Conservation (phyloP, 1,284 basidiomycete species). For the Ganoderma boninense region DNA sequence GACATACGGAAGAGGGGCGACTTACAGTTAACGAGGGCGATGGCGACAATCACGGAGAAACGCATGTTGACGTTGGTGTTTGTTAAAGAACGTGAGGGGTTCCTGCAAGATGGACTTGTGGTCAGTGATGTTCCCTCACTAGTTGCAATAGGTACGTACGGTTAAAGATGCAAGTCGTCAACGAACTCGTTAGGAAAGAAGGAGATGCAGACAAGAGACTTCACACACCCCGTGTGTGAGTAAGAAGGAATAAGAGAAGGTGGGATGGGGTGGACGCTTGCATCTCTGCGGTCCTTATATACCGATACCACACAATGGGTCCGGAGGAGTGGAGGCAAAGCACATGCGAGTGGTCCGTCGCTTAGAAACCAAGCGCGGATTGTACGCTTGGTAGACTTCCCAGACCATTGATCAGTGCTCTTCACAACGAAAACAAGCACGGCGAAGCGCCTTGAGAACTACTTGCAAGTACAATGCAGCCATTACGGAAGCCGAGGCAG, state of each 20-base stretch:
- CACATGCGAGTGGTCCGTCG: not conserved
- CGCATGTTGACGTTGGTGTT: constrained; percentile 21
- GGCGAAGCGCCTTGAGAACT: not conserved
- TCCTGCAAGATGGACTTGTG: not conserved
- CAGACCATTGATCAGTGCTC: not conserved
- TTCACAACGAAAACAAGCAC: constrained; percentile 1
- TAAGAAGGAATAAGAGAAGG: constrained; percentile 11
- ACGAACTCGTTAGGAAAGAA: constrained; percentile 16
- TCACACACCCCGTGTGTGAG: constrained; percentile 24
- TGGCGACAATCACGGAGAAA: constrained; percentile 20
- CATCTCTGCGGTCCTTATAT: constrained; percentile 9
- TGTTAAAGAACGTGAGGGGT: constrained; percentile 7
- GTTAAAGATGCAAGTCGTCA: constrained; percentile 13
- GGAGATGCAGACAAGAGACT: constrained; percentile 23
- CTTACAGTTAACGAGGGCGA: constrained; percentile 25
- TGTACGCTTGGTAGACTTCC: not conserved
- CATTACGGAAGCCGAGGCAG: not conserved
- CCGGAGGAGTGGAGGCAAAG: not conserved
- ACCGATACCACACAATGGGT: not conserved
- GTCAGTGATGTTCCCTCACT: not conserved
- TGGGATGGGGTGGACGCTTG: not conserved
- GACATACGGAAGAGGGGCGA: not conserved
- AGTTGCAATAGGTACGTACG: not conserved
- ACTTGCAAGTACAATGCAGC: not conserved
- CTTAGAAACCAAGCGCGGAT: not conserved